Base-by-base conservation (phyloP, 768 basidiomycete genomes). In the Amanita exitialis region DNA sequence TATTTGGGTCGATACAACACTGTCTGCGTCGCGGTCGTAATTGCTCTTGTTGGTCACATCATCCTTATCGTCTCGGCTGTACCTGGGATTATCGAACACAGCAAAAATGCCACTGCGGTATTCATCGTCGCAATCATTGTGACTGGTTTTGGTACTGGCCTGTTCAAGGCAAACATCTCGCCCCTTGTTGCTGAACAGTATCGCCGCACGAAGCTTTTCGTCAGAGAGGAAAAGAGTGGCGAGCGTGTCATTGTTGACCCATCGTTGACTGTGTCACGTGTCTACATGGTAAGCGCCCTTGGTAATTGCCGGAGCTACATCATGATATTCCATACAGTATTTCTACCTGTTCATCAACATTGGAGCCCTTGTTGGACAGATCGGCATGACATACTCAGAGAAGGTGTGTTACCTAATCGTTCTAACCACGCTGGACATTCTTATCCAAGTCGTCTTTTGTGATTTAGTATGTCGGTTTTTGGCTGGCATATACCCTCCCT, bases 161-260 rank as follows among this genome's bases (percentile, higher is more conserved):
- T 81, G 20, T 86, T 89, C 76, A 88, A 90, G 66, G 66, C 80
- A 1, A 89, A 87, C 62, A 80, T 90, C 54, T 83, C 81, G 0
- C 86, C 87, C 1, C 69, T 90, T 56, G 73, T 90, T 20, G 88
- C 88, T 6, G 88, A 90, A 61, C 88, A 90, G 59, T 83, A 83
- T 59, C 73, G 65, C 51, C 69, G 72, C 43, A 78, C 74, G 9
- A 72, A 70, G 54, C 68, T 72, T 12, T 85, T 80, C 62, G 66
- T 86, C 27, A 35, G 59, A 3, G 74, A 69, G 7, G 76, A 70
- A 1, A 71, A 66, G 43, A 65, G 52, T 32, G 87, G 87, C 18
- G 83, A 88, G 59, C 69, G 78, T 16, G 85, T 90, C 41, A 80
- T 90, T 54, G 77, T 90, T 23, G 87, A 90, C 57, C 89, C 87